Evolutionary conservation across 805 yeast genomes (phyloP).

Genomic region (Metschnikowia reukaufii): DNA sequence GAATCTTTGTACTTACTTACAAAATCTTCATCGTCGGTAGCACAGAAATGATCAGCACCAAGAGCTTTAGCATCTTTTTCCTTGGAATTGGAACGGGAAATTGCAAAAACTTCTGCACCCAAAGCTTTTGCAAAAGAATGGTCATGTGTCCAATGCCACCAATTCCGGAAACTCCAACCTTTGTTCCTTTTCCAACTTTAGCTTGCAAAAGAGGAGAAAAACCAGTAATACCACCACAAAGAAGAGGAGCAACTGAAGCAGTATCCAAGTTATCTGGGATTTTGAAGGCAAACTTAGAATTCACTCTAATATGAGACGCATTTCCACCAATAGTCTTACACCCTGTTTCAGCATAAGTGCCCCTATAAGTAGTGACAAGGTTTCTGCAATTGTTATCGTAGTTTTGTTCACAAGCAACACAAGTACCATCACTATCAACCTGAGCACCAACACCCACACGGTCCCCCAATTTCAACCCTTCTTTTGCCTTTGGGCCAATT

Average conservation of each 20-base stretch:
- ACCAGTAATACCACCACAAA: slow-evolving; percentile 24
- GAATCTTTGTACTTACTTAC: slow-evolving; percentile 11
- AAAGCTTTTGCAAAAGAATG: slow-evolving; percentile 57
- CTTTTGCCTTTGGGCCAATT: slow-evolving; percentile 19
- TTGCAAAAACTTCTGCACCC: slow-evolving; percentile 60
- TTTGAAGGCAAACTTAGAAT: slow-evolving; percentile 20
- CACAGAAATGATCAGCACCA: slow-evolving; percentile 50
- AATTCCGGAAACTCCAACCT: slow-evolving; percentile 61
- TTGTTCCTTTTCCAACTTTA: slow-evolving; percentile 26
- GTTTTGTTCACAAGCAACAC: slow-evolving; percentile 14
- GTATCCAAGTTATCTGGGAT: slow-evolving; percentile 19
- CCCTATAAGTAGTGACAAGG: slow-evolving; percentile 15
- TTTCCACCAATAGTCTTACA: slow-evolving; percentile 20
- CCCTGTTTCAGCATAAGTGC: slow-evolving; percentile 15
- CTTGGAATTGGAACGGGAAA: slow-evolving; percentile 52
- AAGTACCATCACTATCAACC: slow-evolving; percentile 18
- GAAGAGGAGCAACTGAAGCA: slow-evolving; percentile 20
- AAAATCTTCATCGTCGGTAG: slow-evolving; percentile 25
- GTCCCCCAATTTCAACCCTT: slow-evolving; percentile 58
- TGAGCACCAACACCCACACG: slow-evolving; percentile 83
- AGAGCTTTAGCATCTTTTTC: slow-evolving; percentile 50
- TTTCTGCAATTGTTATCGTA: slow-evolving; percentile 18
- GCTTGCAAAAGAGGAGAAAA: slow-evolving; percentile 23
- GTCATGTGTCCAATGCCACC: slow-evolving; percentile 72
- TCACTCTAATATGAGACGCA: slow-evolving; percentile 18